phyloP scores from a whole-genome alignment of 495 filamentous ascomycete species.

The Ramalina intermedia region DNA sequence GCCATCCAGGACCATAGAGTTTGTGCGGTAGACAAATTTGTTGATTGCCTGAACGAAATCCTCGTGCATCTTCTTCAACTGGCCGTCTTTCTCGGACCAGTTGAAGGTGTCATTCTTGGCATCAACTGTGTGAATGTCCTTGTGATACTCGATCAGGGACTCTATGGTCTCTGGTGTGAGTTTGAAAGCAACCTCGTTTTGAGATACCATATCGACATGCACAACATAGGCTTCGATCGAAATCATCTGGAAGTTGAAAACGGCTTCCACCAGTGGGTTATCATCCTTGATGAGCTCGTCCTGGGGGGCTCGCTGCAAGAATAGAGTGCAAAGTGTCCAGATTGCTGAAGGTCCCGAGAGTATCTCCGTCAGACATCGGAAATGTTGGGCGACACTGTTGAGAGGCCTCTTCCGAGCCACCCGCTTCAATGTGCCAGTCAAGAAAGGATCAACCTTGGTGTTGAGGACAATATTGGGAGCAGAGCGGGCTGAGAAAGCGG shows the following conservation, averaged over 20 bases:
- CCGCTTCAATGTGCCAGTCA: constrained; percentile 91
- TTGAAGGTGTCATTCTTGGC: constrained; percentile 78
- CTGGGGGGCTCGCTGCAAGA: constrained; percentile 84
- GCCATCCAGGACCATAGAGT: constrained; percentile 81
- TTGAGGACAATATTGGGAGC: constrained; percentile 92
- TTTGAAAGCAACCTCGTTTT: constrained; percentile 97
- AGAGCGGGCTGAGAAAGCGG: constrained; percentile 88
- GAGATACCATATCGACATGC: constrained; percentile 96
- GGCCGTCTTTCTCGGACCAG: constrained; percentile 93
- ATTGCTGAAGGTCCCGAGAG: constrained; percentile 83
- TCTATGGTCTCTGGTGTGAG: constrained; percentile 96
- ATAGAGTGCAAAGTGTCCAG: constrained; percentile 89
- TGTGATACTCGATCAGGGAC: constrained; percentile 87
- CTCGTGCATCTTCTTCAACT: constrained; percentile 94
- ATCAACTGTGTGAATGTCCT: constrained; percentile 89
- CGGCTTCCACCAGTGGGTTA: constrained; percentile 77
- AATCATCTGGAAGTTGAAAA: constrained; percentile 89
- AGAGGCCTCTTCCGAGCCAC: constrained; percentile 96
- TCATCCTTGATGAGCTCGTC: constrained; percentile 71
- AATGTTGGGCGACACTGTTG: constrained; percentile 95
- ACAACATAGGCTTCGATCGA: constrained; percentile 97
- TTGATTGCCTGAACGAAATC: constrained; percentile 96
- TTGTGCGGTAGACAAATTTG: constrained; percentile 89
- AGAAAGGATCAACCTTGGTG: constrained; percentile 91
- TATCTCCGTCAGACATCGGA: constrained; percentile 90